A percentile compares a stretch with the other conserved stretches of the same genome.
Conservation (phyloP, 1,139 yeast genomes). For the Geotrichum klebahnii region DNA sequence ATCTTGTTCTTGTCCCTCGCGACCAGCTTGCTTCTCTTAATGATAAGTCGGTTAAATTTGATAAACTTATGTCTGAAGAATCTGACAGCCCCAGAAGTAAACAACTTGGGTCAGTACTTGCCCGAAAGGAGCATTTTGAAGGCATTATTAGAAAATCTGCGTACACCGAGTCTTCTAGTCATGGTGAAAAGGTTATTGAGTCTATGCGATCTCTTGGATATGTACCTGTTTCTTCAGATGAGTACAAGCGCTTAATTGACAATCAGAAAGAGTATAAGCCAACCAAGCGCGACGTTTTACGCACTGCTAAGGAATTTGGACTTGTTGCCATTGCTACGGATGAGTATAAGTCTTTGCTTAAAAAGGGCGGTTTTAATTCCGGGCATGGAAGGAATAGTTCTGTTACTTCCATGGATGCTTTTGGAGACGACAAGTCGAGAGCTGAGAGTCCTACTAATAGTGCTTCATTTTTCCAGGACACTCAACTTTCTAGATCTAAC, state of each 20-base stretch:
- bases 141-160: slow-evolving; percentile 30
- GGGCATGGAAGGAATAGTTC: slow-evolving; percentile 26
- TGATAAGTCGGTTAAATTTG: slow-evolving; percentile 18
- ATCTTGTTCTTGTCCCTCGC: slow-evolving; percentile 48
- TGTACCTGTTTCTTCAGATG: slow-evolving; percentile 39
- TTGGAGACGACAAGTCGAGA: slow-evolving; percentile 12
- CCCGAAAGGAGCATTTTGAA: slow-evolving; percentile 40
- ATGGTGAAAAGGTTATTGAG: slow-evolving; percentile 35
- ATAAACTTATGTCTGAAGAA: slow-evolving; percentile 10
- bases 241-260: slow-evolving; percentile 38
- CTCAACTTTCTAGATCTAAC: slow-evolving; percentile 12
- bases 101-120: slow-evolving; percentile 35
- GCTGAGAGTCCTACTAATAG: slow-evolving; percentile 12
- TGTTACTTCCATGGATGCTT: slow-evolving; percentile 14
- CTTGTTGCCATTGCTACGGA: slow-evolving; percentile 40
- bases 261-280: slow-evolving; percentile 39
- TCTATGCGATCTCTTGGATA: slow-evolving; percentile 38
- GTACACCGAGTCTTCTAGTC: slow-evolving; percentile 25
- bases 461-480: slow-evolving; percentile 6
- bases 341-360: slow-evolving; percentile 37
- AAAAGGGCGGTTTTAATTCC: slow-evolving; percentile 24
- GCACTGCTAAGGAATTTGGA: slow-evolving; percentile 43
- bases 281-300: slow-evolving; percentile 38
- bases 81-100: slow-evolving; percentile 19
- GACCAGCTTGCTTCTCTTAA: slow-evolving; percentile 40